Conservation (phyloP, 2,329 filamentous ascomycete genomes). For the Pseudopithomyces chartarum region DNA sequence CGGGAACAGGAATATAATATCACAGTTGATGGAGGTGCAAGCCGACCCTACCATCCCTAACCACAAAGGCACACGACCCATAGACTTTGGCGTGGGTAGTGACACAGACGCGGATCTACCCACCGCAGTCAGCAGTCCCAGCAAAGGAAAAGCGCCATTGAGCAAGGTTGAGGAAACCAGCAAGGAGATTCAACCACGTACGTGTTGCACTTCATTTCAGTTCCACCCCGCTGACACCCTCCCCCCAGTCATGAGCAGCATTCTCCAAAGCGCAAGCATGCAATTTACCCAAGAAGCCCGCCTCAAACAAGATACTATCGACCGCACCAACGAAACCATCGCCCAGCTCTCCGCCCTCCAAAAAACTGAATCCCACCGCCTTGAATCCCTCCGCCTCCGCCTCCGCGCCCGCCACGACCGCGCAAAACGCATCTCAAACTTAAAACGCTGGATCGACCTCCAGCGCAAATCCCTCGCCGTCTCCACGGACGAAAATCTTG, state of each 20-base stretch:
- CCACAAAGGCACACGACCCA: slow-evolving; percentile 81
- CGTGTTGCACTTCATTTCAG: slow-evolving; percentile 47
- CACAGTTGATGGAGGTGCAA: slow-evolving; percentile 93
- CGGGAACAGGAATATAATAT: slow-evolving; percentile 91
- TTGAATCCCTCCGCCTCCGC: slow-evolving; percentile 72
- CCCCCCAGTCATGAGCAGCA: slow-evolving; percentile 73
- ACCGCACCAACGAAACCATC: slow-evolving; percentile 79
- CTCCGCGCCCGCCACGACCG: slow-evolving; percentile 67
- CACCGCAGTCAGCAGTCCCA: slow-evolving; percentile 38
- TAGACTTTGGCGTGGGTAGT: slow-evolving; percentile 92
- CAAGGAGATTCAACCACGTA: slow-evolving; percentile 79
- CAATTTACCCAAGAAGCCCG: slow-evolving; percentile 82
- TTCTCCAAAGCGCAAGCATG: slow-evolving; percentile 77
- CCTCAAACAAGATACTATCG: slow-evolving; percentile 81
- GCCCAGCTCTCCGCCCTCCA: slow-evolving; percentile 80
- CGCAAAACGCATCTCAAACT: slow-evolving; percentile 75
- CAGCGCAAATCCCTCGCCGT: slow-evolving; percentile 62
- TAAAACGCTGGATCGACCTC: slow-evolving; percentile 74
- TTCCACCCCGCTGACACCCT: slow-evolving; percentile 3
- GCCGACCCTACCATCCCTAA: slow-evolving; percentile 93
- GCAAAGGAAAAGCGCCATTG: slow-evolving; percentile 43
- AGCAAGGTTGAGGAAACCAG: slow-evolving; percentile 71
- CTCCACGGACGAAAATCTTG: slow-evolving; percentile 48
- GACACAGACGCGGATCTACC: slow-evolving; percentile 59
- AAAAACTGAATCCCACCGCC: slow-evolving; percentile 73